Evolutionary conservation across 2,329 filamentous ascomycete species (phyloP), one percentile per base, ranked within the genome.

Genomic region (Tetracladium maxilliforme): DNA sequence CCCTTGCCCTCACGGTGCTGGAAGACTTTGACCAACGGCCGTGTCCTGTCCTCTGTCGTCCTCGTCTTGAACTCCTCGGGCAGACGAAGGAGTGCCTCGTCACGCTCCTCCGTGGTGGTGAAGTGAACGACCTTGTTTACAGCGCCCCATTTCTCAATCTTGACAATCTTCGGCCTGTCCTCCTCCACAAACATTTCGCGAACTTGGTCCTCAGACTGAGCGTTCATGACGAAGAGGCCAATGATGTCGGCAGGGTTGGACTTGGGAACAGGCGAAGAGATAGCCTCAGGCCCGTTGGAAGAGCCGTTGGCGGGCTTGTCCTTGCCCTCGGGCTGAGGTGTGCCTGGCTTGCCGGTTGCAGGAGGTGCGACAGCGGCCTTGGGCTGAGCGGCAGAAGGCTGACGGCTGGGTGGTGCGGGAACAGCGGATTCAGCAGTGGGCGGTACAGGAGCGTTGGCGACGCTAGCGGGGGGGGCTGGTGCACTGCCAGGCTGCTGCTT

Each of bases 71-170:
- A 64, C 21, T 90, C 81, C 10, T 74, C 64, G 5, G 82, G 69
- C 30, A 92, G 63, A 35, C 72, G 73, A 21, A 72, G 67, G 42
- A 93, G 64, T 17, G 84, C 82, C 17, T 65, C 70, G 40, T 86
- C 80, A 43, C 87, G 81, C 24, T 92, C 81, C 37, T 92, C 78
- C 4, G 61, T 45, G 3, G 65, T 80, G 45, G 76, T 71, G 56
- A 95, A 95, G 36, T 86, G 76, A 14, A 82, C 83, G 24, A 93
- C 81, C 54, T 77, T 86, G 57, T 83, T 83, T 33, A 72, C 71
- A 42, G 71, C 71, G 19, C 76, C 76, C 58, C 73, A 80, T 52
- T 82, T 86, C 42, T 83, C 75, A 25, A 87, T 63, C 51, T 74
- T 76, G 27, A 70, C 51, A 35, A 94, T 82, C 56, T 92, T 94